Evolutionary conservation across 2,329 filamentous ascomycete species (phyloP).

Genomic region (Hypoxylon sp.): DNA sequence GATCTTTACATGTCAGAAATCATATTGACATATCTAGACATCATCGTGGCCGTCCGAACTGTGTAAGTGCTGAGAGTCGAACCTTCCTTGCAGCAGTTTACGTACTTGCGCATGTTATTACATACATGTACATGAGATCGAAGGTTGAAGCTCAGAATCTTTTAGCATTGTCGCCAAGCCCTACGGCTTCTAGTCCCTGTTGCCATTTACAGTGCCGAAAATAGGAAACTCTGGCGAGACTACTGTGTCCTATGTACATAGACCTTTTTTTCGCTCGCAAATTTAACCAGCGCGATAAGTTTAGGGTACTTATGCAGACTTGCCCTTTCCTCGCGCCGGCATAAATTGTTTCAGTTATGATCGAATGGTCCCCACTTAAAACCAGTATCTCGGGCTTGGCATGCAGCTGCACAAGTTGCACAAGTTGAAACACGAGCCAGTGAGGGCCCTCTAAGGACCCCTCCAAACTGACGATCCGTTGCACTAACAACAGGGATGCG

Average conservation of each 20-base stretch:
- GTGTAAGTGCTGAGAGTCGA: neutral
- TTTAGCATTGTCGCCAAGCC: slow-evolving; percentile 5
- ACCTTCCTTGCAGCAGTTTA: neutral
- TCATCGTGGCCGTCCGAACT: neutral
- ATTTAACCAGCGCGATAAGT: neutral
- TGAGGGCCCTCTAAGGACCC: slow-evolving; percentile 22
- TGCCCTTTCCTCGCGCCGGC: slow-evolving; percentile 14
- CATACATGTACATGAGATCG: neutral
- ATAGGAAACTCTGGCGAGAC: neutral
- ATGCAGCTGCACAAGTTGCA: slow-evolving; percentile 32
- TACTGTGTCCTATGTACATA: slow-evolving; percentile 7
- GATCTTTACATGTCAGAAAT: neutral
- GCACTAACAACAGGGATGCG: slow-evolving; percentile 30
- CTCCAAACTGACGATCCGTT: slow-evolving; percentile 40
- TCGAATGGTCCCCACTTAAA: slow-evolving; percentile 39
- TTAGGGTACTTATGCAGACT: slow-evolving; percentile 6
- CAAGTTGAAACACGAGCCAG: slow-evolving; percentile 34
- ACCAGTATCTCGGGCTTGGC: slow-evolving; percentile 41
- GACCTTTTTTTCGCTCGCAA: neutral
- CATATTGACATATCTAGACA: neutral
- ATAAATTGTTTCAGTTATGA: slow-evolving; percentile 46
- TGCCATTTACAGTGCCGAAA: neutral
- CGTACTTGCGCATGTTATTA: neutral
- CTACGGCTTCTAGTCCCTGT: slow-evolving; percentile 8
- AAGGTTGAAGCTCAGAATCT: neutral